phyloP scores from a whole-genome alignment of 345 rosid species.

The Nephelium lappaceum region DNA sequence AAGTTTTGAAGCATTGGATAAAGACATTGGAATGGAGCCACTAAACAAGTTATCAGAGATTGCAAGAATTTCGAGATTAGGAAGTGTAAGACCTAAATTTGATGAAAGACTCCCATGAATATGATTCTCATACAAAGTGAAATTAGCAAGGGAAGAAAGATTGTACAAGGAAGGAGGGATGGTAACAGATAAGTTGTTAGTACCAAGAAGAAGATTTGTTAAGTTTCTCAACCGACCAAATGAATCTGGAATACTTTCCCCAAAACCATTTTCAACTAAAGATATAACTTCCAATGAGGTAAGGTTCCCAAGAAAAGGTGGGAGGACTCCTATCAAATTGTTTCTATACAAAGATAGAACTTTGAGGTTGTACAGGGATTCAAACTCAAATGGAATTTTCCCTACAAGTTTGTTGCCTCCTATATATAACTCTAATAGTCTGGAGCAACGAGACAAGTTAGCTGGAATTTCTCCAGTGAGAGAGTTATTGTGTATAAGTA shows the following conservation, averaged over 20 bases:
- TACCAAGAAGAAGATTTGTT: neutral
- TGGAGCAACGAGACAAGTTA: neutral
- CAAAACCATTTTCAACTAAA: neutral
- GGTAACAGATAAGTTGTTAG: conserved; percentile 18
- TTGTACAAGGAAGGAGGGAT: conserved; percentile 24
- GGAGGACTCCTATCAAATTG: neutral
- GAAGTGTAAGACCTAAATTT: conserved; percentile 22
- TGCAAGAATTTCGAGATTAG: neutral
- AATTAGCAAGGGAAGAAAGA: conserved; percentile 5
- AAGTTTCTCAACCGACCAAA: conserved; percentile 16
- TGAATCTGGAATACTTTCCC: conserved; percentile 17
- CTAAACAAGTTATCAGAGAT: neutral
- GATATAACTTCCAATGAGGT: neutral
- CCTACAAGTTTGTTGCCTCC: neutral
- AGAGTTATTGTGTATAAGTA: neutral
- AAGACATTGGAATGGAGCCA: conserved; percentile 23
- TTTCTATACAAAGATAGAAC: neutral
- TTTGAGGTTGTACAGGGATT: neutral
- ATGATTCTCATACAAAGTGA: conserved; percentile 11
- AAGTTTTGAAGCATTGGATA: conserved; percentile 26
- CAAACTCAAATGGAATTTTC: neutral
- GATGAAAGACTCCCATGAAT: conserved; percentile 23
- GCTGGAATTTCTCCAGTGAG: neutral
- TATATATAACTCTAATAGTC: fast-evolving
- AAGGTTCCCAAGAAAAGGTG: neutral